phyloP scores from a whole-genome alignment of 1,284 basidiomycete species.

The Ceratobasidium sp. region DNA sequence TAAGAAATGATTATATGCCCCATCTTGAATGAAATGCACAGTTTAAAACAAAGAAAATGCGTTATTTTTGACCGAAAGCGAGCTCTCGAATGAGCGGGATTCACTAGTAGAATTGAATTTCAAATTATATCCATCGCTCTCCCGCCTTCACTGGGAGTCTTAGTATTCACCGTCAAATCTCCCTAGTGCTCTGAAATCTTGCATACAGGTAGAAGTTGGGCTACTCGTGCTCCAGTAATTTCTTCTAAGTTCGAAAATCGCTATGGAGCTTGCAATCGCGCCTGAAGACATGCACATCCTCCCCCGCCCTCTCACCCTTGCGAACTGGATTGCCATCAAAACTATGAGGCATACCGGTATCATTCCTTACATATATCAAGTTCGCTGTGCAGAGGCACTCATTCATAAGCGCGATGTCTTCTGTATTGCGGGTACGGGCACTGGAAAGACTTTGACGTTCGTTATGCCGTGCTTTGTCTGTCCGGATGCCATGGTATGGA shows the following conservation, averaged over 20 bases:
- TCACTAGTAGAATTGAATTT: background rate
- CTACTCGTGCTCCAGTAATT: background rate
- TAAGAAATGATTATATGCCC: too few relatives aligned
- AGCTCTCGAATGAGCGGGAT: background rate
- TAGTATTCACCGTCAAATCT: background rate
- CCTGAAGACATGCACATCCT: background rate
- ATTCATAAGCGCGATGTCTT: background rate
- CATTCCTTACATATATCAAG: background rate
- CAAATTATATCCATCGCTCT: background rate
- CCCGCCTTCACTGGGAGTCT: background rate
- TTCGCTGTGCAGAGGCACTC: background rate
- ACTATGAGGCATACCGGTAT: background rate
- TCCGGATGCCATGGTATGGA: background rate
- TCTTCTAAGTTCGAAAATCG: background rate
- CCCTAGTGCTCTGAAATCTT: background rate
- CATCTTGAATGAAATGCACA: too few relatives aligned
- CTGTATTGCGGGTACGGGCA: conserved; percentile 9
- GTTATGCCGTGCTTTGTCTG: background rate
- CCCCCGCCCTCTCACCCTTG: background rate
- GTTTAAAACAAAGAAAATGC: too few relatives aligned
- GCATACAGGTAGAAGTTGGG: background rate
- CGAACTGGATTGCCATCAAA: background rate
- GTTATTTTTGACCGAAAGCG: too few relatives aligned
- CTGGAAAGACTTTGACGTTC: conserved; percentile 5
- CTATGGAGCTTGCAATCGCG: background rate